Conservation (phyloP, 768 basidiomycete species). For the Pleurotus cornucopiae region DNA sequence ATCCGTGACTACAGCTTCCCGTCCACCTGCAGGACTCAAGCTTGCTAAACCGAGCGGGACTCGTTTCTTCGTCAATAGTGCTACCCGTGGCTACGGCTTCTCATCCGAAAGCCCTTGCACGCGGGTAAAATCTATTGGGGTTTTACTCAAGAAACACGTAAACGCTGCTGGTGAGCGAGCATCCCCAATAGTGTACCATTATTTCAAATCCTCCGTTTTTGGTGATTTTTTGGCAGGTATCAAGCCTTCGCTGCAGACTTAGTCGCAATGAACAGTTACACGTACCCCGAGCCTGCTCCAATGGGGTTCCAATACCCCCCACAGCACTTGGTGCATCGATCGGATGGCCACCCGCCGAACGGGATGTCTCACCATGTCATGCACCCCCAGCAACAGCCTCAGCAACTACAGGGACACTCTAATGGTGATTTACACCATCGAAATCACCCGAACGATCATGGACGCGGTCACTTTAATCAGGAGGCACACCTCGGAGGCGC, state of each 20-base stretch:
- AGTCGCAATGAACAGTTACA: not conserved
- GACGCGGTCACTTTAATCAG: not conserved
- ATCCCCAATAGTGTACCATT: too few species aligned
- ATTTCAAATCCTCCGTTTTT: not conserved
- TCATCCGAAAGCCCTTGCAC: too few species aligned
- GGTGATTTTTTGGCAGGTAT: not conserved
- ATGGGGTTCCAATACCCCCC: not conserved
- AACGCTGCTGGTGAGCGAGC: not conserved
- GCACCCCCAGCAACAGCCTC: constrained; percentile 6
- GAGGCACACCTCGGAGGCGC: not conserved
- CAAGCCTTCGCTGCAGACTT: not conserved
- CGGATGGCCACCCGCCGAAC: not conserved
- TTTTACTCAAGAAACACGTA: too few species aligned
- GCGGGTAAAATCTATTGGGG: too few species aligned
- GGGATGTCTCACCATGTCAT: not conserved
- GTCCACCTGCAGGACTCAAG: not conserved
- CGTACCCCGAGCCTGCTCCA: not conserved
- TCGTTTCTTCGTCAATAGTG: too few species aligned
- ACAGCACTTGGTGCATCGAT: too few species aligned
- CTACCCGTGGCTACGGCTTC: too few species aligned
- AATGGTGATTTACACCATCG: constrained; percentile 2
- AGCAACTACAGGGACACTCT: not conserved
- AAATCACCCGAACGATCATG: not conserved
- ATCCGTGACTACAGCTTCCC: not conserved
- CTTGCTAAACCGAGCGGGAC: too few species aligned